These are phyloP conservation scores for Alternaria dauci DNA, from an alignment of 2,329 filamentous ascomycete genomes.

Conservation along the genomic window DNA sequence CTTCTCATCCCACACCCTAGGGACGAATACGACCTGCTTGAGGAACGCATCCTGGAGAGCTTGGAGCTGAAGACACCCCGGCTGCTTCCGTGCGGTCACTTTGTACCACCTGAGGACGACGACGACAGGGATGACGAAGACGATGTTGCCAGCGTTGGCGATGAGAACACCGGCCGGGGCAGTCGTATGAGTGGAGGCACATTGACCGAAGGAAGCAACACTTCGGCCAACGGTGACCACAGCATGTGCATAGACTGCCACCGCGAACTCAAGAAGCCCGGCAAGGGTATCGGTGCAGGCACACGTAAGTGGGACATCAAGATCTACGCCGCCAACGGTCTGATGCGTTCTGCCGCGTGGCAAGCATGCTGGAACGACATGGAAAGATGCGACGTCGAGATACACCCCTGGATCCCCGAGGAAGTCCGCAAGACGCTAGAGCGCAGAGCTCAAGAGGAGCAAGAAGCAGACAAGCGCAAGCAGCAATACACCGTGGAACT, in stretches of 20 bases:
- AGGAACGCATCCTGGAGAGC: conserved; percentile 78
- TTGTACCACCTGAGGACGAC: conserved; percentile 57
- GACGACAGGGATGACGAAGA: conserved; percentile 52
- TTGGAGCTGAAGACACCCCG: conserved; percentile 75
- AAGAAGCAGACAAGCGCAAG: conserved; percentile 41
- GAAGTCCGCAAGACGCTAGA: conserved; percentile 68
- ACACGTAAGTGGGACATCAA: conserved; percentile 77
- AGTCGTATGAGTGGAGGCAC: conserved; percentile 49
- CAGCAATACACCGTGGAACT: conserved; percentile 43
- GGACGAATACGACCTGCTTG: conserved; percentile 80
- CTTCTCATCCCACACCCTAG: conserved; percentile 80
- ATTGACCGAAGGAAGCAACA: conserved; percentile 43
- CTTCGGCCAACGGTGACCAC: conserved; percentile 35
- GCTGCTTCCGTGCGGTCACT: conserved; percentile 79
- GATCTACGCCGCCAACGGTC: conserved; percentile 91
- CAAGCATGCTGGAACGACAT: conserved; percentile 94
- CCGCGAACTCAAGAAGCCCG: conserved; percentile 47
- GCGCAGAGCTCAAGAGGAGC: conserved; percentile 56
- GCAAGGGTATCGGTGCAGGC: conserved; percentile 47
- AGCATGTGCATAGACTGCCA: conserved; percentile 61
- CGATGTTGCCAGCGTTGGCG: conserved; percentile 46
- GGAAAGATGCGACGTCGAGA: conserved; percentile 96
- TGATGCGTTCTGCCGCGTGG: conserved; percentile 94
- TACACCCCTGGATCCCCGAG: conserved; percentile 75
- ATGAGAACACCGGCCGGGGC: conserved; percentile 43